These are phyloP conservation scores for Chaetomiaceae sp. DNA, from an alignment of 2,329 filamentous ascomycete genomes.

Conservation along the genomic window DNA sequence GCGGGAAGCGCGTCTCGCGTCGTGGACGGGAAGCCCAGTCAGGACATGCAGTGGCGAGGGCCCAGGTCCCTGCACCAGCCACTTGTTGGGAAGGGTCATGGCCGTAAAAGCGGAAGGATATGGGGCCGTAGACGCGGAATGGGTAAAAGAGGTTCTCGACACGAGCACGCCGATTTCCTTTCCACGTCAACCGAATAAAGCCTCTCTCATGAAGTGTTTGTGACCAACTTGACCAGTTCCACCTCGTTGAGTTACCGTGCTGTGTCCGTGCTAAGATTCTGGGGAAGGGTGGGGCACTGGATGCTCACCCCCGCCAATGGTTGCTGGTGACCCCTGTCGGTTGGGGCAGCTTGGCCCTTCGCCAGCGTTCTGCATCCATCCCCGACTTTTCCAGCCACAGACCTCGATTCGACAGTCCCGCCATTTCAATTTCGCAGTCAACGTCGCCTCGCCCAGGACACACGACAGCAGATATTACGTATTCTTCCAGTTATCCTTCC, in stretches of 20 bases:
- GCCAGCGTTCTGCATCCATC: conserved; percentile 2
- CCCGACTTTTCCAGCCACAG: conserved; percentile 29
- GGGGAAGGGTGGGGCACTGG: background rate
- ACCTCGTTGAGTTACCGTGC: too few species aligned
- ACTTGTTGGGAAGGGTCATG: background rate
- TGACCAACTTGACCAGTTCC: too few species aligned
- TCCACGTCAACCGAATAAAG: too few species aligned
- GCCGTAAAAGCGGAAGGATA: too few species aligned
- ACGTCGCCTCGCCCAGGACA: conserved; percentile 14
- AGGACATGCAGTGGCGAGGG: background rate
- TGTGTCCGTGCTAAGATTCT: background rate
- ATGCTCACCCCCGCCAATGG: conserved; percentile 3
- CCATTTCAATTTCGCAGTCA: conserved; percentile 21
- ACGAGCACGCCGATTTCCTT: too few species aligned
- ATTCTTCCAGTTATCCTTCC: conserved; percentile 18
- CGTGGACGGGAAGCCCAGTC: conserved; percentile 11
- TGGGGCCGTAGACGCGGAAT: too few species aligned
- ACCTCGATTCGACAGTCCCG: conserved; percentile 18
- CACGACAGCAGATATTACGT: conserved; percentile 19
- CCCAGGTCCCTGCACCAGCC: conserved; percentile 4
- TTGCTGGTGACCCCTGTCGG: background rate
- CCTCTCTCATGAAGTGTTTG: too few species aligned
- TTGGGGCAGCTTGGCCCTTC: conserved; percentile 2
- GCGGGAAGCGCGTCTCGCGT: conserved; percentile 16
- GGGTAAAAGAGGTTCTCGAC: too few species aligned